Evolutionary conservation across 2,329 filamentous ascomycete species (phyloP).

Genomic region (Ophiostoma quercus): DNA sequence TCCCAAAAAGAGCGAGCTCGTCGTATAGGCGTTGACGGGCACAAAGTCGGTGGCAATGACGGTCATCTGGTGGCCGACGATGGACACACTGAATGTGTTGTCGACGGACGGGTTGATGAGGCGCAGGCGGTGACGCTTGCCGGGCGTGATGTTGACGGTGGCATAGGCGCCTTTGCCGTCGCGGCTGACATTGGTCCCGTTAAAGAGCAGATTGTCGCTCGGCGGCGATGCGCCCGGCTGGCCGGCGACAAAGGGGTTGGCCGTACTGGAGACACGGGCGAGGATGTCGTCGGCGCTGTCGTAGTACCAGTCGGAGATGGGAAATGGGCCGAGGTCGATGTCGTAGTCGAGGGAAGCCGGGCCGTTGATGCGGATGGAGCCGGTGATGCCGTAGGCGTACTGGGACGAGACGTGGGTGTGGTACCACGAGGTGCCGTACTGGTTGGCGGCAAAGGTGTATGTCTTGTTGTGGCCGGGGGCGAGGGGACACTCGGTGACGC

Average conservation of each 20-base stretch:
- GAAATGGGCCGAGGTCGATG: constrained; percentile 47
- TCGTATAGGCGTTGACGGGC: constrained; percentile 43
- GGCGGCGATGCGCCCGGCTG: constrained; percentile 30
- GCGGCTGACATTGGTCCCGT: constrained; percentile 38
- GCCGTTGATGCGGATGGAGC: constrained; percentile 46
- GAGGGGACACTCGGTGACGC: constrained; percentile 42
- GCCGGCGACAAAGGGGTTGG: constrained; percentile 29
- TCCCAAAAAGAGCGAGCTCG: constrained; percentile 44
- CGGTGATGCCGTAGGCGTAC: constrained; percentile 47
- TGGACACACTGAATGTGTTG: constrained; percentile 47
- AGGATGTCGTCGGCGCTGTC: constrained; percentile 29
- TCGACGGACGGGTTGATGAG: constrained; percentile 47
- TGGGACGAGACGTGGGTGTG: constrained; percentile 47
- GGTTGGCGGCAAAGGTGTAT: constrained; percentile 35
- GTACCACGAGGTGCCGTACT: constrained; percentile 42
- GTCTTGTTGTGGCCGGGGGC: constrained; percentile 31
- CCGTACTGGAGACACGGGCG: constrained; percentile 24
- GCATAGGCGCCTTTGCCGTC: constrained; percentile 30
- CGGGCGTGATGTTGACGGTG: constrained; percentile 35
- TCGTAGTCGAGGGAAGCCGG: constrained; percentile 40
- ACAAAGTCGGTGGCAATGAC: constrained; percentile 50
- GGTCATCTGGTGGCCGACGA: constrained; percentile 39
- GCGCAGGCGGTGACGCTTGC: constrained; percentile 44
- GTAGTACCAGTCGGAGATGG: constrained; percentile 52
- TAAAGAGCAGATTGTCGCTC: constrained; percentile 40